Base-by-base conservation (phyloP, 495 filamentous ascomycete genomes). In the Tuber microsphaerosporum region DNA sequence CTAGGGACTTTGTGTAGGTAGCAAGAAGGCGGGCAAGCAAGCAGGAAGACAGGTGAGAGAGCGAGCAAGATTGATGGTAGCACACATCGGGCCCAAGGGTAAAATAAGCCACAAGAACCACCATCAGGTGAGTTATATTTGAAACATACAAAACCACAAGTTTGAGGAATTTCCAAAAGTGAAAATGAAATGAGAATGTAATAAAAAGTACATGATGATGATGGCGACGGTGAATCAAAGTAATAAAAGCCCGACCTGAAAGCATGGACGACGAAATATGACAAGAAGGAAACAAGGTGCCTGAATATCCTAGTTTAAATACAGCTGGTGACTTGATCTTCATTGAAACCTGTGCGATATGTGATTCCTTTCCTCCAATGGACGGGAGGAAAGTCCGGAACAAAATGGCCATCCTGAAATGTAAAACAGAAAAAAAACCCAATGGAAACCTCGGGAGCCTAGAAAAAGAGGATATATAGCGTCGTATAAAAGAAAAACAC, bases 401-500 rank as follows among this genome's bases (percentile, higher is more conserved):
- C 56, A 34, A 34, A 65, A 26, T 65, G 56, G 56, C 56, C 56
- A 3, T 65, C 56, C 70, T 34, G 41, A 42, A 44, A 71, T 42
- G 43, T n/a, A 71, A 71, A 71, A 71, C 37, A 71, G 43, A 71
- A 71, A 44, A 44, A 71, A 45, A 42, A 2, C 70, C 16, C 14
- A 45, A 71, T 42, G 43, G 70, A 42, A 71, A 71, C 26, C 70
- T 16, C 34, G 43, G 39, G 43, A n/a, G 22, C 70, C 70, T 42
- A 45, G n/a, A 41, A 4, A 71, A 44, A 71, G 43, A 71, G 56
- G 56, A 65, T 65, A 65, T 65, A n/a, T 65, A 31, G 34, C 34
- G 34, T 65, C 56, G 26, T 65, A 65, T 65, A 65, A 65, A 65
- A 34, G 56, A 65, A 61, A 65, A 65, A 65, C 56, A 65, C 56